A percentile compares a stretch with the other conserved stretches of the same genome.
Conservation (phyloP, 352 stramenopile genomes). For the Phytophthora boehmeriae region DNA sequence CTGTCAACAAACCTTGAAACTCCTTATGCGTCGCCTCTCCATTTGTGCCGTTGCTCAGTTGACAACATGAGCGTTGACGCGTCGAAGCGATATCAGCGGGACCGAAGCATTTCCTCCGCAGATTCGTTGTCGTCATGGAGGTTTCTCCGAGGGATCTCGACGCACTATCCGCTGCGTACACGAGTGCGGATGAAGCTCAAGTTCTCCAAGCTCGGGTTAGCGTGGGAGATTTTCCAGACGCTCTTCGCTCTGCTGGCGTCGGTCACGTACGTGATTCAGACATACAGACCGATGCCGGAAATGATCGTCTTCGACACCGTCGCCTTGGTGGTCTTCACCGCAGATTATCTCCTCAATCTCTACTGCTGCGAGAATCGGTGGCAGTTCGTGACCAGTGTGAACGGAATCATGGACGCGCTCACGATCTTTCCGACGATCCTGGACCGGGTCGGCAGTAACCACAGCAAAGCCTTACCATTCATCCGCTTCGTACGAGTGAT, state of each 20-base stretch:
- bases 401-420: constrained; percentile 60
- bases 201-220: constrained; percentile 48
- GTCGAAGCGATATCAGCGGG: too few relatives aligned
- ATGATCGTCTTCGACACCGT: constrained; percentile 41
- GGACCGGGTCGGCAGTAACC: constrained; percentile 30
- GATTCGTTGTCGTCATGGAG: constrained; percentile 33
- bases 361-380: constrained; percentile 69
- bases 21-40: too few relatives aligned
- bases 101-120: constrained; percentile 7
- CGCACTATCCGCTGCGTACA: constrained; percentile 53
- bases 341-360: constrained; percentile 66
- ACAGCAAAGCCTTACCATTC: constrained; percentile 50
- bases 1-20: too few relatives aligned
- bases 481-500: constrained; percentile 69
- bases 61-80: too few relatives aligned
- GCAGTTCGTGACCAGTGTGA: constrained; percentile 55
- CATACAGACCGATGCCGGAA: constrained; percentile 38
- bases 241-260: constrained; percentile 58
- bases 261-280: constrained; percentile 55
- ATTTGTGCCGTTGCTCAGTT: too few relatives aligned
- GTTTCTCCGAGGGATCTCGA: constrained; percentile 57
- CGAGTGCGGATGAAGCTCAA: constrained; percentile 68
- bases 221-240: constrained; percentile 70
- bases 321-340: constrained; percentile 50
- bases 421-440: constrained; percentile 62